These are phyloP conservation scores for Metarhizium album DNA, from an alignment of 2,329 filamentous ascomycete species.

Conservation along the genomic window DNA sequence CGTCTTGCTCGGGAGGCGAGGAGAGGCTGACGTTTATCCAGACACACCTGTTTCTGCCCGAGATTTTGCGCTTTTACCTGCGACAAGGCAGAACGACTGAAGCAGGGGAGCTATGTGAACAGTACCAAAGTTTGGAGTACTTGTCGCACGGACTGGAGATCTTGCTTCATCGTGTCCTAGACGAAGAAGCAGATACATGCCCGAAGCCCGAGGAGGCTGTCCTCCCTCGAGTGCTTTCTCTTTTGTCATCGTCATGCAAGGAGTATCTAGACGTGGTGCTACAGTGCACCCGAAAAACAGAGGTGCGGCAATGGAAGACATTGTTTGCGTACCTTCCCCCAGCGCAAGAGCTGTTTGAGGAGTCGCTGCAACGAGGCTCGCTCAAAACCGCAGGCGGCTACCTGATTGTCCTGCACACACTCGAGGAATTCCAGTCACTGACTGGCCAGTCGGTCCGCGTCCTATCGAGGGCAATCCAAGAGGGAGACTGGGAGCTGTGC, in stretches of 20 bases:
- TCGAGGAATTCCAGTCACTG: constrained; percentile 57
- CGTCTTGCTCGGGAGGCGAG: not conserved
- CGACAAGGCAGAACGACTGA: constrained; percentile 65
- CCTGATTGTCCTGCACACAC: constrained; percentile 83
- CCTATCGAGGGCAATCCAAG: constrained; percentile 67
- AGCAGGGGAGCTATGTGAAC: constrained; percentile 70
- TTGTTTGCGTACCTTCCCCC: constrained; percentile 86
- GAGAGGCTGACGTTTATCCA: constrained; percentile 22
- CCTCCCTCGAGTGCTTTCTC: constrained; percentile 51
- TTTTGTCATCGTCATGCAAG: constrained; percentile 62
- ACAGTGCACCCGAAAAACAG: constrained; percentile 94
- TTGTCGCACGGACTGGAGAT: constrained; percentile 90
- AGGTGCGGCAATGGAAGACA: constrained; percentile 88
- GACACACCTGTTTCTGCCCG: constrained; percentile 89
- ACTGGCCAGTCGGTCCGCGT: constrained; percentile 73
- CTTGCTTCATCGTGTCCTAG: constrained; percentile 81
- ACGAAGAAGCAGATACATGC: constrained; percentile 77
- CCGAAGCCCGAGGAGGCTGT: constrained; percentile 53
- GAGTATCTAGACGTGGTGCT: constrained; percentile 92
- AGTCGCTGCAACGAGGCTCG: constrained; percentile 72
- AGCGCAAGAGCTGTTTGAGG: constrained; percentile 85
- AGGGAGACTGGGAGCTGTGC: constrained; percentile 90
- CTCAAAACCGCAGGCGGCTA: constrained; percentile 95
- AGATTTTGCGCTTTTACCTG: constrained; percentile 72
- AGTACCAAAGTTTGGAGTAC: constrained; percentile 81